Evolutionary conservation across 2,329 filamentous ascomycete genomes (phyloP).

Genomic region (Lasiodiplodia gonubiensis): DNA sequence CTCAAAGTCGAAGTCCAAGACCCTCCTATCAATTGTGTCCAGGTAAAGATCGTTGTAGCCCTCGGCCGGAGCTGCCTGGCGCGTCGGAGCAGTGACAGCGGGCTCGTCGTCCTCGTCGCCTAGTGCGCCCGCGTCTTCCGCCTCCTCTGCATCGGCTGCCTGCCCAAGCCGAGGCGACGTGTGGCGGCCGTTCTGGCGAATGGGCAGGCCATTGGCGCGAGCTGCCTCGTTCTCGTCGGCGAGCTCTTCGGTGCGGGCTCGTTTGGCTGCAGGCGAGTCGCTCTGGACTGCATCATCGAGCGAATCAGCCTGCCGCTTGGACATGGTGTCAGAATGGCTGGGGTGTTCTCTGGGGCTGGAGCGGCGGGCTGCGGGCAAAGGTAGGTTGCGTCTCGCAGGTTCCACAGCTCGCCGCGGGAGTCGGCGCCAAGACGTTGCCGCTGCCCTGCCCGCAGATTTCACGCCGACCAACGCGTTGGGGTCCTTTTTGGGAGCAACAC

Average conservation of each 20-base stretch:
- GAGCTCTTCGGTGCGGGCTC: slow-evolving; percentile 52
- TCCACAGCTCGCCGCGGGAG: slow-evolving; percentile 28
- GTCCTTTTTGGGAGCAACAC: slow-evolving; percentile 23
- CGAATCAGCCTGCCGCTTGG: slow-evolving; percentile 55
- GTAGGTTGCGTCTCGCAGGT: slow-evolving; percentile 9
- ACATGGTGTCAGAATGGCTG: slow-evolving; percentile 42
- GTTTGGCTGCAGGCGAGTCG: slow-evolving; percentile 57
- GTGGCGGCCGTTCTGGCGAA: slow-evolving; percentile 24
- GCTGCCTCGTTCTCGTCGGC: slow-evolving; percentile 39
- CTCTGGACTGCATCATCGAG: slow-evolving; percentile 49
- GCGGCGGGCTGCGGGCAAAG: not conserved
- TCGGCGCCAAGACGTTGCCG: slow-evolving; percentile 39
- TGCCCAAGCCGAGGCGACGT: slow-evolving; percentile 30
- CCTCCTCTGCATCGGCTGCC: slow-evolving; percentile 43
- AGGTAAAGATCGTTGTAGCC: slow-evolving; percentile 97
- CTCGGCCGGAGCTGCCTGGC: slow-evolving; percentile 79
- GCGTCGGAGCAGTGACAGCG: slow-evolving; percentile 56
- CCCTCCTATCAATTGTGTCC: slow-evolving; percentile 90
- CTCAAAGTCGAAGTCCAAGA: slow-evolving; percentile 98
- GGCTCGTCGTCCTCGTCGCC: slow-evolving; percentile 46
- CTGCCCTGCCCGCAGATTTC: slow-evolving; percentile 27
- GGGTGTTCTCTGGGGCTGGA: not conserved
- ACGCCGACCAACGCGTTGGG: slow-evolving; percentile 28
- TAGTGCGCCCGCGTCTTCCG: slow-evolving; percentile 43
- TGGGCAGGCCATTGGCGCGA: slow-evolving; percentile 31